Conservation (phyloP, 306 rosid genomes). For the Macrotyloma uniflorum region DNA sequence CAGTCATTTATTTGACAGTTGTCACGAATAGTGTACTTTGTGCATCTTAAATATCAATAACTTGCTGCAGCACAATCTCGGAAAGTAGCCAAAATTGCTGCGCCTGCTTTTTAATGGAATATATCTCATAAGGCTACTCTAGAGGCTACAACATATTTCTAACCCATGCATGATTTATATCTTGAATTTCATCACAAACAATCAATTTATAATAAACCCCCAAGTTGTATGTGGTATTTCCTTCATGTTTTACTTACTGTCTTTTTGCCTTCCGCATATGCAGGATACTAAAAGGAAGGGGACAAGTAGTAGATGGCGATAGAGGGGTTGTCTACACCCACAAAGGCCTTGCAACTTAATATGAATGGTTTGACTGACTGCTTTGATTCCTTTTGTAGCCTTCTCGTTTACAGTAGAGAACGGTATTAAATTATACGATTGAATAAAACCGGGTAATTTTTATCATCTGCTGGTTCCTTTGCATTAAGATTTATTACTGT, state of each 20-base stretch:
- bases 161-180: not conserved
- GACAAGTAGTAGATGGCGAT: constrained; percentile 90
- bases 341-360: constrained; percentile 58
- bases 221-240: not conserved
- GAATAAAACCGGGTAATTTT: not conserved
- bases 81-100: not conserved
- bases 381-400: not conserved
- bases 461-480: not conserved
- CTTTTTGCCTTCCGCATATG: constrained; percentile 24
- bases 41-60: not conserved
- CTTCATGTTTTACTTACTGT: not conserved
- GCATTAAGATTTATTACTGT: not conserved
- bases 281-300: constrained; percentile 94
- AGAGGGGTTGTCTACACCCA: constrained; percentile 68
- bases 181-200: not conserved
- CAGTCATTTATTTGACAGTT: not conserved
- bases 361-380: not conserved
- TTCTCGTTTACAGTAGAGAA: not conserved
- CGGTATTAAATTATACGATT: not conserved
- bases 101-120: not conserved
- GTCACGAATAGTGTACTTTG: not conserved
- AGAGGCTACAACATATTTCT: not conserved
- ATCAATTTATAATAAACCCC: not conserved
- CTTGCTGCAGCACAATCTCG: constrained; percentile 1
- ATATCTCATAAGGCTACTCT: not conserved